A percentile compares a stretch with the other conserved stretches of the same genome.
Conservation (phyloP, 2,329 filamentous ascomycete genomes). For the Talaromyces sp. region DNA sequence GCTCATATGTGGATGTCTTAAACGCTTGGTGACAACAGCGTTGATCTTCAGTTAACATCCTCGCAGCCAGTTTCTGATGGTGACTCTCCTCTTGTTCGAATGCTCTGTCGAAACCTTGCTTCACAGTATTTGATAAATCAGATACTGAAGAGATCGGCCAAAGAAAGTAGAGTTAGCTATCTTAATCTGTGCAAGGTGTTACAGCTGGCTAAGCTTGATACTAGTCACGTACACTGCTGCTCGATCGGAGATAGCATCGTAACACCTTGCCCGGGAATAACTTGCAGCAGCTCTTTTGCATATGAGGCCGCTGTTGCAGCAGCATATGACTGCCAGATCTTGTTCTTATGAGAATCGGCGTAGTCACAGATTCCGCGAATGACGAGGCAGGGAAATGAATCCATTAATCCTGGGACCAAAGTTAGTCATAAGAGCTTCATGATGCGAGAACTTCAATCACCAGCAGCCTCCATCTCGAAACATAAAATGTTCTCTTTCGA, state of each 20-base stretch:
- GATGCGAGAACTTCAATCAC: neutral
- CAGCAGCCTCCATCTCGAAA: slow-evolving; percentile 9
- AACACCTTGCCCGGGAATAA: neutral
- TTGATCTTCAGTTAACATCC: neutral
- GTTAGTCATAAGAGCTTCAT: neutral
- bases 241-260: no score
- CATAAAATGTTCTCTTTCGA: slow-evolving; percentile 2
- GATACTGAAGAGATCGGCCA: no score
- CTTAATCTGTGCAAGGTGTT: no score
- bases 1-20: slow-evolving; percentile 14
- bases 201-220: no score
- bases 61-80: no score
- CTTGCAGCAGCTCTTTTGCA: slow-evolving; percentile 2
- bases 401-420: neutral
- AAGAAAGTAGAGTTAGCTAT: no score
- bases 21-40: slow-evolving; percentile 1
- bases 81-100: no score
- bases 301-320: slow-evolving; percentile 8
- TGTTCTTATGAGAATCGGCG: slow-evolving; percentile 12
- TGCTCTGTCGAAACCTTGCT: no score
- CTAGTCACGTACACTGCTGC: no score
- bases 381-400: slow-evolving; percentile 9
- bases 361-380: slow-evolving; percentile 13
- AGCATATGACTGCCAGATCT: slow-evolving; percentile 12
- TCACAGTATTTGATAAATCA: no score